Evolutionary conservation across 306 rosid genomes (phyloP).

Genomic region (Trifolium fragiferum): DNA sequence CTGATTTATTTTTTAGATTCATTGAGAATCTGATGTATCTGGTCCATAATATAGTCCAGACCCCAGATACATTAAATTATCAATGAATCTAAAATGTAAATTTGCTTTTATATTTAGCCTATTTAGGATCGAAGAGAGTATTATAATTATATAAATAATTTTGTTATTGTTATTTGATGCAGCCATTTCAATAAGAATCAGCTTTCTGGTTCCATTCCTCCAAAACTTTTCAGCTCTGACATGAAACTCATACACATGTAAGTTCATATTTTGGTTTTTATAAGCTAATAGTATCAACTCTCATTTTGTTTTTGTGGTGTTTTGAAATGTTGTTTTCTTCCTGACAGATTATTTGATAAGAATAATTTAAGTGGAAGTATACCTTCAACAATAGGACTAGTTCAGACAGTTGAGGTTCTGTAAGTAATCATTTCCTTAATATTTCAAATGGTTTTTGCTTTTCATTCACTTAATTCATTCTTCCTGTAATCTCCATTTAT

Average conservation of each 20-base stretch:
- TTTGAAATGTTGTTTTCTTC: conserved; percentile 31
- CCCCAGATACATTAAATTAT: too few species aligned
- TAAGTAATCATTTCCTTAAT: conserved; percentile 58
- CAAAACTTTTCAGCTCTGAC: conserved; percentile 66
- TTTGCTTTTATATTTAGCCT: too few species aligned
- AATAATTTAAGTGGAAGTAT: conserved; percentile 65
- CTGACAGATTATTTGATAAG: conserved; percentile 79
- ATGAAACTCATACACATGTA: conserved; percentile 91
- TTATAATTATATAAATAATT: background rate
- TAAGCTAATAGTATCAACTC: background rate
- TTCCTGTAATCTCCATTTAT: conserved; percentile 15
- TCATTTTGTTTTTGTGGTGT: conserved; percentile 3
- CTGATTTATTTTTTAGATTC: too few species aligned
- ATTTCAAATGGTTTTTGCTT: background rate
- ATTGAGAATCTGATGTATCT: too few species aligned
- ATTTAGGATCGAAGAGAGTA: too few species aligned
- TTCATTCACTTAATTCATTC: conserved; percentile 14
- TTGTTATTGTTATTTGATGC: conserved; percentile 46
- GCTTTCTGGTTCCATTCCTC: conserved; percentile 79
- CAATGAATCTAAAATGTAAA: too few species aligned
- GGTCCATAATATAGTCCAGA: too few species aligned
- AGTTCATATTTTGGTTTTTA: conserved; percentile 41
- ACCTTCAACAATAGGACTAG: conserved; percentile 76
- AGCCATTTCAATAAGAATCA: conserved; percentile 97
- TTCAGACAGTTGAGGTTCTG: conserved; percentile 91